These are phyloP conservation scores for Ensete glaucum DNA, from an alignment of 176 grass and related monocot genomes.

Conservation along the genomic window DNA sequence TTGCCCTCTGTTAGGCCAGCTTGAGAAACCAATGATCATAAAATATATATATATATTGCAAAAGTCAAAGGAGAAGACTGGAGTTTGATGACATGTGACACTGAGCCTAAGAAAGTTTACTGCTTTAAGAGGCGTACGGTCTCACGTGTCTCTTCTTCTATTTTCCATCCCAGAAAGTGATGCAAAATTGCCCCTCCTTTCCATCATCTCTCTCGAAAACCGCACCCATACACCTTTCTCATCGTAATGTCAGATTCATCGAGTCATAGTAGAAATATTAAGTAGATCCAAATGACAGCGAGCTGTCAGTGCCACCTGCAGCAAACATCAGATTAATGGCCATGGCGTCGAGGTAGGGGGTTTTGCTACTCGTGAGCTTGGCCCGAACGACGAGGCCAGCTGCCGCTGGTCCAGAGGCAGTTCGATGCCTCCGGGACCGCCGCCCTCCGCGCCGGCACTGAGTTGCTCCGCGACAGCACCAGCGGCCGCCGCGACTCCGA, in stretches of 20 bases:
- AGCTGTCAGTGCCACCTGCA: no score
- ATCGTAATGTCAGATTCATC: no score
- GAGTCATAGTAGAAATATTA: no score
- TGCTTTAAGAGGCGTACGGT: background rate
- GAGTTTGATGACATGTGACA: background rate
- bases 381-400: background rate
- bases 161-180: background rate
- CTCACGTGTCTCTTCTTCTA: background rate
- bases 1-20: no score
- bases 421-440: background rate
- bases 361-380: no score
- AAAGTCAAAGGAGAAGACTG: background rate
- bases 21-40: no score
- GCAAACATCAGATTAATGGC: no score
- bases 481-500: slow-evolving; percentile 77
- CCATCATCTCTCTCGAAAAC: no score
- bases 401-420: slow-evolving; percentile 1
- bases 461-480: slow-evolving; percentile 77
- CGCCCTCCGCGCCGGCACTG: slow-evolving; percentile 58
- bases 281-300: no score
- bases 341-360: no score
- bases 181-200: background rate
- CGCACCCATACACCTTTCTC: no score
- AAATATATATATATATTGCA: background rate
- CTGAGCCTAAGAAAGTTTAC: background rate